Evolutionary conservation across 352 stramenopile species (phyloP), one percentile per base, ranked within the genome.

Genomic region (Phytopythium litorale): DNA sequence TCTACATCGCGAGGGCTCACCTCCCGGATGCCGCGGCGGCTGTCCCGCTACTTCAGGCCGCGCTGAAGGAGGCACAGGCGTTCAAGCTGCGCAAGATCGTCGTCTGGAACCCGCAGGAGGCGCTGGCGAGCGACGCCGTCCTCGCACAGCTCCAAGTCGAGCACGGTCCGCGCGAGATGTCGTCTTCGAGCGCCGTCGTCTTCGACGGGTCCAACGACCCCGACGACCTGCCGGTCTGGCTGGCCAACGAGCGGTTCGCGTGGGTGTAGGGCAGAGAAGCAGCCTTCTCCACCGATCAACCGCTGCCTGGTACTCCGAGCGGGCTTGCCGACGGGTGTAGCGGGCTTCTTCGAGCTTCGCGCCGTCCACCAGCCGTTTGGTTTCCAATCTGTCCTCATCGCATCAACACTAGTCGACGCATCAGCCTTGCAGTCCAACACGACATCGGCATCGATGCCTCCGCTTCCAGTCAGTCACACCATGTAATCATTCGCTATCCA

Each of bases 131-230:
- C 12, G 30, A 48, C 16, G 60, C 68, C 9, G 43, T 87, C 32
- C 23, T 30, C 16, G 58, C 30, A 11, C 40, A 65, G 11, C 28
- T 87, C 11, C 58, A 78, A 8, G 72, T 90, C 28, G 58, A 66
- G 11, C 63, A 75, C 49, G 51, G 46, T 28, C 67, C 77, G 1
- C 79, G 79, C 21, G 59, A 75, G n/a, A 68, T 87, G 45, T 87
- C 81, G 32, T 64, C 87, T 28, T 91, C 81, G 21, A 87, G 76
- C 58, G 67, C 77, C 1, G 79, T 86, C 64, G 46, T 88, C 4
- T 84, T 91, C 53, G 37, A 45, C 12, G 48, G 9, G 30, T 12
- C 19, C 4, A 49, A 30, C 48, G 30, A 56, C 48, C 23, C 16
- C 18, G 4, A 5, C 30, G 46, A 52, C 12, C 66, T 64, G 35